Evolutionary conservation across 441 rosid species (phyloP).

Genomic region (Brassica balearica): DNA sequence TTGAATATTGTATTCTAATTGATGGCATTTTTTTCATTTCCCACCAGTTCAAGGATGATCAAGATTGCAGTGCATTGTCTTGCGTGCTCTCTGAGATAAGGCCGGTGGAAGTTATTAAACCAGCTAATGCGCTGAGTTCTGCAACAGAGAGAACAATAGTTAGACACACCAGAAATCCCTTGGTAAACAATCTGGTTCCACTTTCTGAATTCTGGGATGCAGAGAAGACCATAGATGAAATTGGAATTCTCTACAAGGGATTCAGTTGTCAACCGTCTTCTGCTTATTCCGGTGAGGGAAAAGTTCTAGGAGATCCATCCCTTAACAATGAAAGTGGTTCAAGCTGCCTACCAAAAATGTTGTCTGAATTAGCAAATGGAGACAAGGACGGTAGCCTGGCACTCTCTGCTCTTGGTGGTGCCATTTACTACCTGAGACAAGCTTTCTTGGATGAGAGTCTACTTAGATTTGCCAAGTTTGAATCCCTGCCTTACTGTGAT

Average conservation of each 20-base stretch:
- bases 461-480: slow-evolving; percentile 92
- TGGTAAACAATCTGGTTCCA: slow-evolving; percentile 85
- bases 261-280: slow-evolving; percentile 52
- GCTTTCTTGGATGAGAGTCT: slow-evolving; percentile 89
- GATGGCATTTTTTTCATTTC: slow-evolving; percentile 7
- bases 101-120: slow-evolving; percentile 97
- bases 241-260: slow-evolving; percentile 59
- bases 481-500: slow-evolving; percentile 78
- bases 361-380: slow-evolving; percentile 64
- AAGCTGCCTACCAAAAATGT: slow-evolving; percentile 61
- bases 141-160: slow-evolving; percentile 78
- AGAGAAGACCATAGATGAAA: slow-evolving; percentile 77
- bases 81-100: slow-evolving; percentile 85
- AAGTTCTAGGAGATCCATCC: slow-evolving; percentile 38
- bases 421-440: slow-evolving; percentile 89
- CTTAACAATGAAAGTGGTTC: slow-evolving; percentile 41
- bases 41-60: slow-evolving; percentile 83
- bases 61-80: slow-evolving; percentile 79
- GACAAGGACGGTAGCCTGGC: slow-evolving; percentile 70
- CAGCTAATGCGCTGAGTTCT: slow-evolving; percentile 69
- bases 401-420: slow-evolving; percentile 97
- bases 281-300: slow-evolving; percentile 46
- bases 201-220: slow-evolving; percentile 88
- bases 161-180: slow-evolving; percentile 89
- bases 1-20: slow-evolving; percentile 26